Conservation (phyloP, 202 grass and related monocot species). For the Miscanthus sacchariflorus region DNA sequence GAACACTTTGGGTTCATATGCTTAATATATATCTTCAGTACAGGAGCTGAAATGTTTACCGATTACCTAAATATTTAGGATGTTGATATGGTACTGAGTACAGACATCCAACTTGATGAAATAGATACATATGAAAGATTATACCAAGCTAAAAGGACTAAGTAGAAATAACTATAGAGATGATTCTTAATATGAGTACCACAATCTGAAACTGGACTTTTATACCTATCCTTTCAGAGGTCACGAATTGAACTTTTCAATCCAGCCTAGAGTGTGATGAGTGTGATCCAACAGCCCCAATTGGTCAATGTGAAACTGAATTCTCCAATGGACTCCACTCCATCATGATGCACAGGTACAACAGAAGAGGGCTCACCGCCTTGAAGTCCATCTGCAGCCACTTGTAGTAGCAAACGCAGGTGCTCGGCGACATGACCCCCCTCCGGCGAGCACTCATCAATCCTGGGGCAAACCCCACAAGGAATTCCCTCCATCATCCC, state of each 20-base stretch:
- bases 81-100: not conserved
- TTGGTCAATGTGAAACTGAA: conserved; percentile 9
- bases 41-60: not conserved
- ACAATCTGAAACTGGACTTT: not conserved
- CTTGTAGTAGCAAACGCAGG: conserved; percentile 80
- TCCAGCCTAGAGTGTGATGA: not conserved
- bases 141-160: not conserved
- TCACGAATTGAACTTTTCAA: not conserved
- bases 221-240: conserved; percentile 5
- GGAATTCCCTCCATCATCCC: conserved; percentile 72
- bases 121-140: not conserved
- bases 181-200: not conserved
- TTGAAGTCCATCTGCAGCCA: conserved; percentile 88
- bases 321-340: conserved; percentile 10
- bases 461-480: conserved; percentile 79
- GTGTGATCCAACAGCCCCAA: not conserved
- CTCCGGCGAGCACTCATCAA: conserved; percentile 78
- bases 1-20: not conserved
- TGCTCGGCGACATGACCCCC: conserved; percentile 88
- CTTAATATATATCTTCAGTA: not conserved
- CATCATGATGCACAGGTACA: not conserved
- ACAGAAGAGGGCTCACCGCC: conserved; percentile 33
- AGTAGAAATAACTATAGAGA: not conserved
- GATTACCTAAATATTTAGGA: not conserved
- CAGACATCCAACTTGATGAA: conserved; percentile 17